These are phyloP conservation scores for Fraxinus dipetala DNA, from an alignment of 305 asterid genomes.

Conservation along the genomic window DNA sequence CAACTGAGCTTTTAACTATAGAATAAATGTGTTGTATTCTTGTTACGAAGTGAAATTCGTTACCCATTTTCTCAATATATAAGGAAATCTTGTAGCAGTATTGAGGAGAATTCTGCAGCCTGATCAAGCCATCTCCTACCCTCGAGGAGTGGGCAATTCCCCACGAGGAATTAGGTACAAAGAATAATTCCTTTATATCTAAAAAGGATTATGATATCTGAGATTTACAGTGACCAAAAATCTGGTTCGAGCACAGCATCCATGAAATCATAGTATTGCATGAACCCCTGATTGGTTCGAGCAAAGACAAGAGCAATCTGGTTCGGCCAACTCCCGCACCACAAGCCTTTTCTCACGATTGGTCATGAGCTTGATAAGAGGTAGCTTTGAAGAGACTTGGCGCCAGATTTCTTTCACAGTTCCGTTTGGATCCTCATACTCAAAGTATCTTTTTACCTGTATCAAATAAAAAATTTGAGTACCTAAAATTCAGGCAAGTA, in stretches of 20 bases:
- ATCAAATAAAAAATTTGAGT: conserved; percentile 4
- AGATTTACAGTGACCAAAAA: conserved; percentile 20
- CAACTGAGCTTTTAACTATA: neutral
- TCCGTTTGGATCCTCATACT: conserved; percentile 79
- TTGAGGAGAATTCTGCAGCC: neutral
- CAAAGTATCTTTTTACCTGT: conserved; percentile 76
- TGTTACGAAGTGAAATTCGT: neutral
- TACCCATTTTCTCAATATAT: neutral
- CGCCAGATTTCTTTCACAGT: conserved; percentile 75
- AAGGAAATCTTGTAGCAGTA: neutral
- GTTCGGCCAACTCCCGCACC: conserved; percentile 36
- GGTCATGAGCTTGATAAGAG: conserved; percentile 57
- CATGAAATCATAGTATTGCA: conserved; percentile 35
- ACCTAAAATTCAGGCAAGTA: neutral
- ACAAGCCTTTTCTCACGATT: conserved; percentile 47
- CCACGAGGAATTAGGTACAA: conserved; percentile 11
- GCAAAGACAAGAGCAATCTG: conserved; percentile 71
- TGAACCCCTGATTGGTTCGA: conserved; percentile 62
- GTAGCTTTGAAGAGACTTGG: conserved; percentile 67
- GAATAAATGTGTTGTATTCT: neutral
- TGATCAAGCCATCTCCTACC: conserved; percentile 13
- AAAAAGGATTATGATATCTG: neutral
- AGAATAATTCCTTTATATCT: conserved; percentile 1
- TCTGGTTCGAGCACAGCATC: neutral
- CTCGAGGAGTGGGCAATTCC: neutral